Evolutionary conservation across 305 asterid genomes (phyloP), one percentile per base, ranked within the genome.

Genomic region (Plantago lanceolata): DNA sequence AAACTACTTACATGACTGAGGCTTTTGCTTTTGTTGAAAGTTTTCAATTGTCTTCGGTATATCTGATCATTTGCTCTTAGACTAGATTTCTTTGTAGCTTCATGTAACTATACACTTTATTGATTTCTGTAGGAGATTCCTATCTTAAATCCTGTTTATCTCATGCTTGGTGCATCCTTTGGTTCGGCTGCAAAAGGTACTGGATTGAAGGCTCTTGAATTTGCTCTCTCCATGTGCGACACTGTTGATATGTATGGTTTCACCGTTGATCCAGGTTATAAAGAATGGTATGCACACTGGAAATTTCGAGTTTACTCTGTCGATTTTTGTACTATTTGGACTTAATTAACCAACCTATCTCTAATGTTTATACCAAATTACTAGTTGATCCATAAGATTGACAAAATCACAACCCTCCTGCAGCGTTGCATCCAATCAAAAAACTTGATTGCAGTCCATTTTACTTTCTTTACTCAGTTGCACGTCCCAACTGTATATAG

Each of bases 111-210:
- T 8, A 33, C 1, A n/a, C 20, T 48, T 16, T 13, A 0, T 53
- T 33, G 47, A 26, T 50, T 63, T 63, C 48, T 71, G 72, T 79
- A 93, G 99, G 99, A 93, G 75, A 61, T 90, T 75, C 94, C 94
- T 45, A 86, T 86, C 68, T 76, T 73, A 66, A 86, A 86, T 68
- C 82, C 83, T 31, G 82, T 86, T 48, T 81, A 79, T 80, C 90
- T 86, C 68, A 80, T 86, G 87, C 74, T 84, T 75, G 97, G 97
- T 65, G 88, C 99, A 59, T 90, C 97, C 64, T 93, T 93, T 75
- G 99, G 99, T 69, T 90, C 99, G 63, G 96, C 99, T 63, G 99
- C 99, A 49, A 93, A 93, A 83, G 97, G 97, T 71, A 90, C 97
- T 16, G 99, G 99, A 63, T 80, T 93, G 73, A 93, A 93, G 87